Evolutionary conservation across 2,329 filamentous ascomycete species (phyloP).

Genomic region (Colletotrichum falcatum): DNA sequence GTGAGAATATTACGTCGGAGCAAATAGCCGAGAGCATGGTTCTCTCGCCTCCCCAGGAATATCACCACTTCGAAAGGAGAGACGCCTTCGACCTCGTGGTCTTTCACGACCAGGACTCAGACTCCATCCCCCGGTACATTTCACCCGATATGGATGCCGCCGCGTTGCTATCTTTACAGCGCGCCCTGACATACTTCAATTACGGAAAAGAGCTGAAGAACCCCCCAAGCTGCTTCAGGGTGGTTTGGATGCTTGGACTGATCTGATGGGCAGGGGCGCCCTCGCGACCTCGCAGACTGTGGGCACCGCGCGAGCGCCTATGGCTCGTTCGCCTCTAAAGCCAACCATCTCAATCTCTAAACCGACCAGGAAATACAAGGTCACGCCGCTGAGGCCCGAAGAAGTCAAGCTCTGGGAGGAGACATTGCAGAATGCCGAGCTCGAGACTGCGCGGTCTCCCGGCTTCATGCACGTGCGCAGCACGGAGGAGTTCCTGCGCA

Average conservation of each 20-base stretch:
- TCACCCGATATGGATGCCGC: constrained; percentile 55
- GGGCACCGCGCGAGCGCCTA: constrained; percentile 38
- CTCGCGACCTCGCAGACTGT: constrained; percentile 57
- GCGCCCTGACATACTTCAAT: constrained; percentile 87
- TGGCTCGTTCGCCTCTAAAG: constrained; percentile 32
- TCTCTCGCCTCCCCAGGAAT: constrained; percentile 79
- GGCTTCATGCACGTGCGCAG: constrained; percentile 70
- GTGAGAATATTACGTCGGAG: constrained; percentile 73
- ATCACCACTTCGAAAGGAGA: constrained; percentile 76
- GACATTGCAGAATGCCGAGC: constrained; percentile 74
- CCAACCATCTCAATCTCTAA: constrained; percentile 39
- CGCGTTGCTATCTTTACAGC: constrained; percentile 78
- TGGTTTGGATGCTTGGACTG: constrained; percentile 87
- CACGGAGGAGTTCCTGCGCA: constrained; percentile 85
- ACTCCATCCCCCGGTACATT: constrained; percentile 58
- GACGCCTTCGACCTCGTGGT: constrained; percentile 88
- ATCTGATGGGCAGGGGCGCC: constrained; percentile 80
- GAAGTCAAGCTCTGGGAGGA: constrained; percentile 87
- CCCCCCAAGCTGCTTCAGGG: constrained; percentile 83
- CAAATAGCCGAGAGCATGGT: constrained; percentile 76
- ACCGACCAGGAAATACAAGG: constrained; percentile 59
- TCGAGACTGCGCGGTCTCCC: constrained; percentile 60
- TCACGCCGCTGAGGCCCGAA: constrained; percentile 80
- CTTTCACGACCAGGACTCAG: constrained; percentile 83
- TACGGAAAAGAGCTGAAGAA: constrained; percentile 79